Base-by-base conservation (phyloP, 495 filamentous ascomycete species). In the Penicillium cataractarum region DNA sequence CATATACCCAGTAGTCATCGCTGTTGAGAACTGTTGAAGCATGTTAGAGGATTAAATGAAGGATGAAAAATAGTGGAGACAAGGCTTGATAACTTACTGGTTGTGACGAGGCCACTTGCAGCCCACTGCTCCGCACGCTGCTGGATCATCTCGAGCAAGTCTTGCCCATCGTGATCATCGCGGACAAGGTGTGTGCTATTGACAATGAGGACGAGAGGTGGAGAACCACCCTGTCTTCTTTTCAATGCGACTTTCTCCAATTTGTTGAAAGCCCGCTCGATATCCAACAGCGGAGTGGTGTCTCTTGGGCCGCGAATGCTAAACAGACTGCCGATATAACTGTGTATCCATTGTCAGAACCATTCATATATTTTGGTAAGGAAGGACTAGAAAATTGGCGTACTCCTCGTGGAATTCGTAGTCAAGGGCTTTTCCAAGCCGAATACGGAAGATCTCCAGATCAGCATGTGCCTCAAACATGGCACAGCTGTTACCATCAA, bases 1-100 rank as follows among this genome's bases (percentile, higher is more conserved):
- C 95, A 68, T 97, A 98, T 0, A 98, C 89, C 95, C 95, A 99
- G 73, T 97, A 99, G 67, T 97, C 94, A 68, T 99, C 95, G 59
- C 86, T 91, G 73, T 97, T 97, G 66, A 98, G 88, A 7, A 99
- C 86, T 81, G 19, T 59, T 65, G 9, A 3, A 15, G 6, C n/a
- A n/a, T 12, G n/a, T 54, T 35, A 54, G 19, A 21, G 19, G 22
- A n/a, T n/a, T n/a, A n/a, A 12, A 7, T 17, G 39, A 19, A n/a
- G 19, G 4, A 17, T 40, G 19, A n/a, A n/a, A 4, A 2, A 40
- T 49, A 21, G 24, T 51, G 6, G 0, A 5, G 17, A 29, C 13
- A 0, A 9, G 24, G 6, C n/a, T 33, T 26, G 37, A 26, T 19
- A 35, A 60, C 73, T 60, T 73, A 80, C 79, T 74, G 61, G 96